Evolutionary conservation across 1,284 basidiomycete species (phyloP).

Genomic region (Trichosporon inkin): DNA sequence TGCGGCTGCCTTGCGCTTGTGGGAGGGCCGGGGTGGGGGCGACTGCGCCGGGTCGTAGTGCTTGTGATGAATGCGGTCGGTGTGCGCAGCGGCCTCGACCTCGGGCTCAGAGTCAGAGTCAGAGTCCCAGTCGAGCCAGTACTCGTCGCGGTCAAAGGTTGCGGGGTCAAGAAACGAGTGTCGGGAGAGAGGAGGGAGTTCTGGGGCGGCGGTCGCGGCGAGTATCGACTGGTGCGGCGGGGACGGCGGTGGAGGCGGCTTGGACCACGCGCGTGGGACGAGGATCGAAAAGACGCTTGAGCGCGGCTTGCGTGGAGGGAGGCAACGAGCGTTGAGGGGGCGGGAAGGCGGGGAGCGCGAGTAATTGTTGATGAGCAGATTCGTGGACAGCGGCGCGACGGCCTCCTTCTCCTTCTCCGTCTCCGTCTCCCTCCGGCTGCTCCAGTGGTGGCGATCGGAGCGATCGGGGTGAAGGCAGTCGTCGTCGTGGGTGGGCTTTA

Average conservation of each 20-base stretch:
- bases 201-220: not conserved
- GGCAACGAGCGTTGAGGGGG: constrained; percentile 1
- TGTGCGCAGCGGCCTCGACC: not conserved
- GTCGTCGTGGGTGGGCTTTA: not conserved
- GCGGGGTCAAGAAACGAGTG: constrained; percentile 2
- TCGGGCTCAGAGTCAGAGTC: constrained; percentile 1
- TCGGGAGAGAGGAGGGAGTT: not conserved
- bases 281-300: constrained; percentile 6
- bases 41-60: not conserved
- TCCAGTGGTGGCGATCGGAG: not conserved
- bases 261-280: constrained; percentile 1
- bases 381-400: constrained; percentile 1
- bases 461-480: not conserved
- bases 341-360: constrained; percentile 8
- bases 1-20: not conserved
- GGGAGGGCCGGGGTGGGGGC: not conserved
- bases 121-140: constrained; percentile 6
- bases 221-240: not conserved
- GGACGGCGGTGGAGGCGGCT: not conserved
- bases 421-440: not conserved
- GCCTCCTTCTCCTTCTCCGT: not conserved
- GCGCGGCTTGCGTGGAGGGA: not conserved
- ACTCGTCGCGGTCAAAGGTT: constrained; percentile 3
- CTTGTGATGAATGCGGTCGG: not conserved
- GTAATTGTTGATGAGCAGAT: constrained; percentile 7